Base-by-base conservation (phyloP, 2,329 filamentous ascomycete genomes). In the Akanthomyces lecanii region DNA sequence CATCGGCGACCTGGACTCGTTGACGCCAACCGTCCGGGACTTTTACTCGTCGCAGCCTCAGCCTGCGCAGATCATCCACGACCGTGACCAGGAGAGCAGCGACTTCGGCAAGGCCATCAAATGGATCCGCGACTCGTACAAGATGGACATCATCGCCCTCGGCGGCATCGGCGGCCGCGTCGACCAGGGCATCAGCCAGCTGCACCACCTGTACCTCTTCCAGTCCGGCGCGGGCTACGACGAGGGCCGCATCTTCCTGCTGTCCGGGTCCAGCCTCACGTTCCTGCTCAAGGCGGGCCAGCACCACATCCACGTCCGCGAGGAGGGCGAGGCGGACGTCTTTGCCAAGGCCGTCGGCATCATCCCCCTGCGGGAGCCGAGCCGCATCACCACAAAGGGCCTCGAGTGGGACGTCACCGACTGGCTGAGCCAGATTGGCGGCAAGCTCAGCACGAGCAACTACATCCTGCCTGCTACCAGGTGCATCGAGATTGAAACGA, bases 1-100 rank as follows among this genome's bases (percentile, higher is more conserved):
- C 65, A 87, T 96, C 68, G 95, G 95, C 53, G 95, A 99, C 73
- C 82, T 99, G 11, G 95, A 99, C 77, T 97, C 94, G 4, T 79
- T 98, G 21, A 78, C 78, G 3, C 79, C 85, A 11, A 76, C 84
- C 14, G 83, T 90, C 12, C 81, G 81, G 59, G 70, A 81, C n/a
- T 89, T 89, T 75, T 96, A 93, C 76, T 79, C 82, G 40, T 77
- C 79, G 25, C 80, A 82, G 59, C 74, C 71, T 18, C 71, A 61
- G 23, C 74, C 72, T 74, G 80, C 91, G 2, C 71, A 80, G 14
- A 80, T 98, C 60, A 81, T 91, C 66, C 79, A 86, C 68, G 87
- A 94, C 66, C 73, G 81, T n/a, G 91, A 96, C 72, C 91, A 98
- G 75, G 85, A 96, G 69, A 89, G 88, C 23, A 97, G 95, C 33